A percentile compares a stretch with the other conserved stretches of the same genome.
Conservation (phyloP, 2,329 filamentous ascomycete species). For the Colletotrichum coccodes region DNA sequence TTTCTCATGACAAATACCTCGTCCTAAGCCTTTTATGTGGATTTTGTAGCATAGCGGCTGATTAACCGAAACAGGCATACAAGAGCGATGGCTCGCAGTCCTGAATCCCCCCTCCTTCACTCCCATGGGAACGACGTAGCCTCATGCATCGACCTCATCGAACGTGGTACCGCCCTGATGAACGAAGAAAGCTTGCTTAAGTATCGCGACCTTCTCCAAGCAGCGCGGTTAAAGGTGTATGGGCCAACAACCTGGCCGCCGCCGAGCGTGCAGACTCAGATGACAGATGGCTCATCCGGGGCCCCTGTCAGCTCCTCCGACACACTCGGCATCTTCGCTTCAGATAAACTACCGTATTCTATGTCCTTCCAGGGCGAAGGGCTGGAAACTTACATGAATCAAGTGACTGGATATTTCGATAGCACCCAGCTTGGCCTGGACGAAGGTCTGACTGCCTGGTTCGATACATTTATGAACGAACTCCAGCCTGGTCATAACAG, state of each 20-base stretch:
- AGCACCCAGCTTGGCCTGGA: slow-evolving; percentile 26
- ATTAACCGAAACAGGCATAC: slow-evolving; percentile 4
- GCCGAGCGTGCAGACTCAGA: background rate
- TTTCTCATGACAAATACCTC: background rate
- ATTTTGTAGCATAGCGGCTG: background rate
- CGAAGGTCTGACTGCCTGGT: slow-evolving; percentile 33
- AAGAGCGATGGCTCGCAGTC: slow-evolving; percentile 1
- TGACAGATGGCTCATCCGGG: background rate
- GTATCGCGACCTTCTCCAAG: slow-evolving; percentile 29
- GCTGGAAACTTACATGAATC: slow-evolving; percentile 32
- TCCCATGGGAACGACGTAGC: slow-evolving; percentile 29
- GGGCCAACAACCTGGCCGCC: background rate
- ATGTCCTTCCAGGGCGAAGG: slow-evolving; percentile 24
- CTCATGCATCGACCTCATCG: slow-evolving; percentile 29
- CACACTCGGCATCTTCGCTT: background rate
- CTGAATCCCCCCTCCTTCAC: background rate
- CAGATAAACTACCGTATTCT: background rate
- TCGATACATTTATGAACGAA: slow-evolving; percentile 31
- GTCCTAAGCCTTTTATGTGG: background rate
- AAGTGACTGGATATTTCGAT: slow-evolving; percentile 33
- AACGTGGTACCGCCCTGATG: slow-evolving; percentile 17
- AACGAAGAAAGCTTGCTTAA: slow-evolving; percentile 10
- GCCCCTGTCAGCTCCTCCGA: background rate
- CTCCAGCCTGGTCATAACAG: slow-evolving; percentile 5
- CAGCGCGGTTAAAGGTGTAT: slow-evolving; percentile 32